Base-by-base conservation (phyloP, 345 rosid species). In the Populus davidiana region DNA sequence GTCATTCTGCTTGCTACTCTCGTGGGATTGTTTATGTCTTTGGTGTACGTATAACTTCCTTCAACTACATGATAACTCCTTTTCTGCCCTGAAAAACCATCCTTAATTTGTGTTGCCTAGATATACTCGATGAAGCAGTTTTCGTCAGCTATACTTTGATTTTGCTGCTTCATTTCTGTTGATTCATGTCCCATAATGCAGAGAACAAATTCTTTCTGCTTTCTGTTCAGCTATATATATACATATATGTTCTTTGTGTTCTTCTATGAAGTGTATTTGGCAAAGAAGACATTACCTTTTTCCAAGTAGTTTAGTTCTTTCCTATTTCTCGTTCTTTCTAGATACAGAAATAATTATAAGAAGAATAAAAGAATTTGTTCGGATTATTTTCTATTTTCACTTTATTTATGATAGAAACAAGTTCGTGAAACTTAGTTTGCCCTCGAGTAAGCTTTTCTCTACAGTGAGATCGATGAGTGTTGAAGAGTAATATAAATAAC, bases 1-100 rank as follows among this genome's bases (percentile, higher is more conserved):
- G 96, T 8, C 96, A 92, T 73, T 88, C 94, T 78, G 87, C 96
- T 78, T 90, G 96, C 76, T 87, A 68, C 69, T 89, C 91, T 77
- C 74, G 84, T 74, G 96, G 93, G 6, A 49, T 77, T 75, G 81
- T 92, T 69, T 90, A 87, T 81, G 81, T 92, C 35, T 92, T 89
- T 76, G 96, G 94, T 90, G 96, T 92, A 87, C 76, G 82, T 78
- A 49, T 49, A 4, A 5, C 8, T 47, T 52, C 43, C 18, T 52
- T 77, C 12, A 33, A 12, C 6, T 3, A 11, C 59, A 10, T n/a
- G 23, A 38, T 0, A 62, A 27, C 33, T 74, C 50, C 41, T 27
- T 41, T 63, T n/a, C 5, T n/a, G 2, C 65, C 27, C 39, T 38
- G 39, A 38, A 38, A 38, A 61, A 61, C 10, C 10, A 17, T 61